phyloP scores from a whole-genome alignment of 2,329 filamentous ascomycete species.

The Exserohilum turcica region DNA sequence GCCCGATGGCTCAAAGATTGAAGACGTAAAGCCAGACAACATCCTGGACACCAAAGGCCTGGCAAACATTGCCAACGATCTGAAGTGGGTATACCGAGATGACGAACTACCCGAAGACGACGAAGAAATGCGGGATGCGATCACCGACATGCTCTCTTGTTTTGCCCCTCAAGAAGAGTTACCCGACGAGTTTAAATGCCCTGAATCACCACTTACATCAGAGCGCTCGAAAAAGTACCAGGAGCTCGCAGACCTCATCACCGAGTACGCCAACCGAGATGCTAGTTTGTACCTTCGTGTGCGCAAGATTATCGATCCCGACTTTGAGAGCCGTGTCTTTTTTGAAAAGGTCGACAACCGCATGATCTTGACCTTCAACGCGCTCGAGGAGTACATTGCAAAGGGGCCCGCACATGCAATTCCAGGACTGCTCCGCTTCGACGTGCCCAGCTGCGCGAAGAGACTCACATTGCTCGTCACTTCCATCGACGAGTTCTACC shows the following conservation, averaged over 20 bases:
- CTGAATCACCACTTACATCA: conserved; percentile 32
- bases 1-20: conserved; percentile 42
- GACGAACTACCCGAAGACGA: conserved; percentile 31
- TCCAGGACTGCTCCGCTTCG: conserved; percentile 28
- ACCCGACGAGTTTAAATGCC: conserved; percentile 40
- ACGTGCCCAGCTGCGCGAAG: conserved; percentile 40
- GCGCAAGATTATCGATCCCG: conserved; percentile 36
- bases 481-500: conserved; percentile 36
- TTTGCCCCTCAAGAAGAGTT: conserved; percentile 45
- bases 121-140: conserved; percentile 39
- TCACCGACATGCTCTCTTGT: conserved; percentile 45
- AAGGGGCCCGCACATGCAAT: conserved; percentile 32
- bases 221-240: conserved; percentile 40
- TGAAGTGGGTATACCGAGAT: conserved; percentile 41
- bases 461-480: conserved; percentile 35
- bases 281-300: conserved; percentile 35
- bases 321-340: conserved; percentile 43
- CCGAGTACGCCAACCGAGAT: conserved; percentile 34
- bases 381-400: conserved; percentile 39
- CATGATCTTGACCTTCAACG: conserved; percentile 34
- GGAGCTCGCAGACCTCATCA: conserved; percentile 37
- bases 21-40: conserved; percentile 35
- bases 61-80: conserved; percentile 33
- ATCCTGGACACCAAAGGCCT: conserved; percentile 36
- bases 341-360: conserved; percentile 44